These are phyloP conservation scores for Chimonanthus praecox DNA, from an alignment of 164 flowering plant genomes.

Conservation along the genomic window DNA sequence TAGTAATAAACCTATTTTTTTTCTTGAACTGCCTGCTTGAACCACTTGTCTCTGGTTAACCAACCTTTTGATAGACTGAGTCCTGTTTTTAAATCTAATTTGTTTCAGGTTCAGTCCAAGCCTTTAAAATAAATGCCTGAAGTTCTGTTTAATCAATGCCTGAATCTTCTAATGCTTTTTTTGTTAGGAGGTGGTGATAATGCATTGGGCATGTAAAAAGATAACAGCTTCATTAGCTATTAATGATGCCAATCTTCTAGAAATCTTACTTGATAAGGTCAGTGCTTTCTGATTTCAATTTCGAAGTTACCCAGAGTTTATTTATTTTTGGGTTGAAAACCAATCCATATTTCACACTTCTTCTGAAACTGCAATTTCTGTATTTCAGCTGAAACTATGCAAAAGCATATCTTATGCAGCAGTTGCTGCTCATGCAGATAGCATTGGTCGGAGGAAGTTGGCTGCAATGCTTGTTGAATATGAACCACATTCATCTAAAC, in stretches of 20 bases:
- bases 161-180: slow-evolving; percentile 1
- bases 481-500: slow-evolving; percentile 94
- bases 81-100: too few relatives aligned
- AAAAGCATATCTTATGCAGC: slow-evolving; percentile 97
- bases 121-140: too few relatives aligned
- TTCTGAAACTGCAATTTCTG: slow-evolving; percentile 11
- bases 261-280: slow-evolving; percentile 90
- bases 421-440: slow-evolving; percentile 98
- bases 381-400: slow-evolving; percentile 75
- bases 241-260: slow-evolving; percentile 76
- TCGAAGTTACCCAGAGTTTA: background rate
- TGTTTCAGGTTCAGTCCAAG: too few relatives aligned
- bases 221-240: slow-evolving; percentile 73
- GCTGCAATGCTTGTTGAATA: slow-evolving; percentile 96
- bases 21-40: too few relatives aligned
- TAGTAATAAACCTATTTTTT: too few relatives aligned
- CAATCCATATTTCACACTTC: background rate
- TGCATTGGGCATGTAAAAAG: slow-evolving; percentile 98
- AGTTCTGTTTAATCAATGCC: too few relatives aligned
- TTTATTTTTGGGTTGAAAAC: background rate
- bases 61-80: too few relatives aligned
- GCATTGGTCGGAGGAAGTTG: slow-evolving; percentile 73
- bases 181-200: slow-evolving; percentile 84
- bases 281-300: slow-evolving; percentile 6
- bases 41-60: too few relatives aligned